These are phyloP conservation scores for Alternaria tenuissima DNA, from an alignment of 2,329 filamentous ascomycete species.

Conservation along the genomic window DNA sequence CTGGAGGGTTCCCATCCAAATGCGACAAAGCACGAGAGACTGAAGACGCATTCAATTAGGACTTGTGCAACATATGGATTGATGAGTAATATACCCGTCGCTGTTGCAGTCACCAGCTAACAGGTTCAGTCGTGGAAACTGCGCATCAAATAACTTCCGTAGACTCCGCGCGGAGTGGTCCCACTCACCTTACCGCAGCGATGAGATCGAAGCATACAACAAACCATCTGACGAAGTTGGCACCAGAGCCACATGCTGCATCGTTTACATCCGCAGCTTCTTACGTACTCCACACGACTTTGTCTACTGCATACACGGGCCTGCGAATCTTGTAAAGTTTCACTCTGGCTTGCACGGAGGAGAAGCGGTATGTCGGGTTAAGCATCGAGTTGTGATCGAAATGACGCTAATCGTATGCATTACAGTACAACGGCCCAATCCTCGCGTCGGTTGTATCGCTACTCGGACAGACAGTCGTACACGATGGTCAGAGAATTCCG, in stretches of 20 bases:
- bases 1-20: background rate
- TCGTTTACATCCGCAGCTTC: constrained; percentile 34
- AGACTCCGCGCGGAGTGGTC: constrained; percentile 13
- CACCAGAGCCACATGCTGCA: background rate
- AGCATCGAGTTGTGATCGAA: background rate
- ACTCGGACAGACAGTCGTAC: background rate
- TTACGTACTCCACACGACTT: constrained; percentile 27
- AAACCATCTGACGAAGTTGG: background rate
- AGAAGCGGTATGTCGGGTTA: constrained; percentile 17
- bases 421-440: constrained; percentile 28
- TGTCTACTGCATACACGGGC: constrained; percentile 28
- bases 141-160: background rate
- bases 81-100: constrained; percentile 2
- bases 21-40: constrained; percentile 7
- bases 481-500: background rate
- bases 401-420: background rate
- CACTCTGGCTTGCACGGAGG: constrained; percentile 5
- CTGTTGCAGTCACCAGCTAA: background rate
- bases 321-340: constrained; percentile 21
- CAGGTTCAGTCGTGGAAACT: background rate
- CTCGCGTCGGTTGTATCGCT: constrained; percentile 18
- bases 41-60: constrained; percentile 12
- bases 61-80: constrained; percentile 16
- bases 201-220: constrained; percentile 3
- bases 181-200: constrained; percentile 13